These are phyloP conservation scores for Acacia confusa DNA, from an alignment of 306 rosid species.

Conservation along the genomic window DNA sequence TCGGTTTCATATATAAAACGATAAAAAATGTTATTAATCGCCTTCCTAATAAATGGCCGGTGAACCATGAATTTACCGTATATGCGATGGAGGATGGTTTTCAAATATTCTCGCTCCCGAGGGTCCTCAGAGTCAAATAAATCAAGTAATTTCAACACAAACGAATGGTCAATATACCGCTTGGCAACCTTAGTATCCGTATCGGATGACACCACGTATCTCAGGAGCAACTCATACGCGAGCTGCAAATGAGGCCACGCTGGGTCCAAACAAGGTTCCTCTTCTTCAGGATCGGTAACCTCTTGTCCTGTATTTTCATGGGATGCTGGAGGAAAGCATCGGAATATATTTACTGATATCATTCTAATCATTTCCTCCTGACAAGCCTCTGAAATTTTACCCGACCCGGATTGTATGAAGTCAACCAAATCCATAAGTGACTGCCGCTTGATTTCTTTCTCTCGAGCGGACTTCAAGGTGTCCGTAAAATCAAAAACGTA, in stretches of 20 bases:
- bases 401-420: constrained; percentile 85
- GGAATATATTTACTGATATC: constrained; percentile 81
- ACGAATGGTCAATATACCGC: constrained; percentile 87
- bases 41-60: constrained; percentile 88
- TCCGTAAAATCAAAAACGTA: constrained; percentile 72
- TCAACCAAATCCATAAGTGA: constrained; percentile 84
- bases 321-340: constrained; percentile 84
- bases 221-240: constrained; percentile 83
- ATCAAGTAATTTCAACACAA: constrained; percentile 84
- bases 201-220: constrained; percentile 95
- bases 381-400: constrained; percentile 78
- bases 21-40: constrained; percentile 85
- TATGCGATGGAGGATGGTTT: constrained; percentile 86
- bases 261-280: constrained; percentile 79
- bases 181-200: constrained; percentile 94
- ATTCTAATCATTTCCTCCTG: constrained; percentile 93
- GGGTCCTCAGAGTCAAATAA: constrained; percentile 92
- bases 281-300: constrained; percentile 80
- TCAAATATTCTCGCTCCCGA: constrained; percentile 89
- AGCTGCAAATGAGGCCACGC: constrained; percentile 95
- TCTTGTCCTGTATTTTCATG: constrained; percentile 89
- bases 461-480: constrained; percentile 67
- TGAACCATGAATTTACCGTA: constrained; percentile 98
- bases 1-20: constrained; percentile 89
- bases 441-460: constrained; percentile 91